Percentiles rank a stretch among this genome's conserved stretches.
These are phyloP conservation scores for Scopulariopsis brevicaulis DNA, from an alignment of 2,329 filamentous ascomycete species.

Conservation along the genomic window DNA sequence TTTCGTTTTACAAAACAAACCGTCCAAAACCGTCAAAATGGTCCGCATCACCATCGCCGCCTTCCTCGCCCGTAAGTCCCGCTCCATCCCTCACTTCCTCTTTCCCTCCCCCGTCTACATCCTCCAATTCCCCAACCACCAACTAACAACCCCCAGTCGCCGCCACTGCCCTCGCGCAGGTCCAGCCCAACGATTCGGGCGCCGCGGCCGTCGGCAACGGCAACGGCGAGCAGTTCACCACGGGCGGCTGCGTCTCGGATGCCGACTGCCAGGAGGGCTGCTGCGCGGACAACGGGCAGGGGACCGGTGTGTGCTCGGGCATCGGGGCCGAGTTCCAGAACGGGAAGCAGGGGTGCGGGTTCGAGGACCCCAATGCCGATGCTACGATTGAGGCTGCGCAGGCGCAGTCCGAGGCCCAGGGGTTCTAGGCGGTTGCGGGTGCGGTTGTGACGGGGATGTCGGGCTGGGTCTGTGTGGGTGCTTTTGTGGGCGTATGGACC, in stretches of 20 bases:
- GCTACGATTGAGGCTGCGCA: conserved; percentile 6
- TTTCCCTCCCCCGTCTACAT: too few species aligned
- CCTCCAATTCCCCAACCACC: not conserved
- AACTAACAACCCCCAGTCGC: conserved; percentile 8
- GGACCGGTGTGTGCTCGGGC: conserved; percentile 16
- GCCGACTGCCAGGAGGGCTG: conserved; percentile 14
- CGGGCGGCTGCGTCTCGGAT: conserved; percentile 16
- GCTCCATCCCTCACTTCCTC: not conserved
- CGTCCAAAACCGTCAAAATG: conserved; percentile 9
- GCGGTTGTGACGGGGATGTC: not conserved
- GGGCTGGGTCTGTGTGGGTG: not conserved
- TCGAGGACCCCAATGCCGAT: conserved; percentile 11
- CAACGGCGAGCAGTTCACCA: conserved; percentile 16
- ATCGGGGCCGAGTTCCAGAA: conserved; percentile 14
- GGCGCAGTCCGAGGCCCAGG: conserved; percentile 7
- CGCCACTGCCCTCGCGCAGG: conserved; percentile 9
- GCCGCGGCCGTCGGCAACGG: conserved; percentile 14
- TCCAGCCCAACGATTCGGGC: conserved; percentile 14
- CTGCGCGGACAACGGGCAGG: conserved; percentile 14
- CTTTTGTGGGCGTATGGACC: not conserved
- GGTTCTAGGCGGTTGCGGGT: conserved; percentile 5
- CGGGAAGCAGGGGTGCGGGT: conserved; percentile 21
- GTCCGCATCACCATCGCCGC: conserved; percentile 13
- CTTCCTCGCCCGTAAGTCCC: conserved; percentile 14
- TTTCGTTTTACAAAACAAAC: not conserved